Evolutionary conservation across 192 early-diverging fungal genomes (phyloP).

Genomic region (Umbelopsis sp.): DNA sequence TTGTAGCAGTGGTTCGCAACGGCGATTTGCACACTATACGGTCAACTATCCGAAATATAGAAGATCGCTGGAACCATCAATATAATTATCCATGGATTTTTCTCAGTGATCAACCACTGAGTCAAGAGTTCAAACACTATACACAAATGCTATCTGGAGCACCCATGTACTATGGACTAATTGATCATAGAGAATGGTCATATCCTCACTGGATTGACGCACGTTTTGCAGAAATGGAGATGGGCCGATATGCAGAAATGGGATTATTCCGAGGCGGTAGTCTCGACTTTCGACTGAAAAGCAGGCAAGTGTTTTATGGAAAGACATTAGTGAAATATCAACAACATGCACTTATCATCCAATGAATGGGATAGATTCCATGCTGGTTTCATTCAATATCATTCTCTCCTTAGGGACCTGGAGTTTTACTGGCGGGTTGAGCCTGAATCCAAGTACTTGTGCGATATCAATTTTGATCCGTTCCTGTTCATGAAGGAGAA

Average conservation of each 20-base stretch:
- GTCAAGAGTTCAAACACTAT: constrained; percentile 60
- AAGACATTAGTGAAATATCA: not conserved
- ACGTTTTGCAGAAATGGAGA: constrained; percentile 45
- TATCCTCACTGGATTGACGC: constrained; percentile 66
- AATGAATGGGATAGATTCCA: constrained; percentile 45
- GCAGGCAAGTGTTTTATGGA: not conserved
- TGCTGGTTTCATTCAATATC: constrained; percentile 76
- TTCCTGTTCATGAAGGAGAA: constrained; percentile 73
- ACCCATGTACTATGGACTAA: constrained; percentile 59
- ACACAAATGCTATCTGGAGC: constrained; percentile 55
- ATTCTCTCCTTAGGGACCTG: constrained; percentile 66
- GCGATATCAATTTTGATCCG: constrained; percentile 78
- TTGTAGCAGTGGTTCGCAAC: constrained; percentile 79
- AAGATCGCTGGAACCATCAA: constrained; percentile 78
- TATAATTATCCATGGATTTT: constrained; percentile 87
- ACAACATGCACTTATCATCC: not conserved
- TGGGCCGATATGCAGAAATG: constrained; percentile 48
- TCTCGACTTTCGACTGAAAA: constrained; percentile 49
- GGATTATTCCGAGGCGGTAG: constrained; percentile 57
- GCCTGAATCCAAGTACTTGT: constrained; percentile 73
- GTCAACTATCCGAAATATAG: constrained; percentile 61
- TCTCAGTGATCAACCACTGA: constrained; percentile 77
- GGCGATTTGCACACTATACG: constrained; percentile 63
- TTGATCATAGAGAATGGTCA: constrained; percentile 58
- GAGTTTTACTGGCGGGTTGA: constrained; percentile 87